Percentiles rank a stretch among this genome's conserved stretches.
These are phyloP conservation scores for Violaceomyces palustris DNA, from an alignment of 1,284 basidiomycete genomes.

Conservation along the genomic window DNA sequence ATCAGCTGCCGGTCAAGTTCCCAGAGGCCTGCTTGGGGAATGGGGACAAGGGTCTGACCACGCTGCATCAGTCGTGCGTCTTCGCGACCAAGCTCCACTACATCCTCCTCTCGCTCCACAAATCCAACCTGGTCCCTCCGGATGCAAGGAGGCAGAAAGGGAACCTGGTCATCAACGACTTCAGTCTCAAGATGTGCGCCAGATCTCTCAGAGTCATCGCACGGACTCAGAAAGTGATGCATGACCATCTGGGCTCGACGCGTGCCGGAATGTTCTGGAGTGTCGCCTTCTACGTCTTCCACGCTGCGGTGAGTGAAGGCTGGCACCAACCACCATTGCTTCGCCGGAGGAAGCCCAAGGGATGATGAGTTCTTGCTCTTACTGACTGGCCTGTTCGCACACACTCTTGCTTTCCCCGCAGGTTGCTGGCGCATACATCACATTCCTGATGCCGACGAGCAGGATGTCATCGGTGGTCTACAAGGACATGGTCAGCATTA, in stretches of 20 bases:
- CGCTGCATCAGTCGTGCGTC: conserved; percentile 20
- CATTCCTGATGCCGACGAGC: conserved; percentile 19
- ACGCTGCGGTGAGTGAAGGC: too few species aligned
- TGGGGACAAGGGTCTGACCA: conserved; percentile 25
- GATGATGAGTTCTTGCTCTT: too few species aligned
- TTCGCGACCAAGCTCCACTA: conserved; percentile 23
- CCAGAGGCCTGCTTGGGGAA: too few species aligned
- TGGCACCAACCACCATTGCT: too few species aligned
- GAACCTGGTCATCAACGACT: conserved; percentile 3
- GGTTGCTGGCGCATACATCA: conserved; percentile 22
- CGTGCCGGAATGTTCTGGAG: conserved; percentile 28
- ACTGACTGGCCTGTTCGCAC: too few species aligned
- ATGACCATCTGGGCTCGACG: conserved; percentile 10
- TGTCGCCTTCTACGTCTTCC: conserved; percentile 24
- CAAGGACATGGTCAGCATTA: conserved; percentile 17
- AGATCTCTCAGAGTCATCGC: conserved; percentile 18
- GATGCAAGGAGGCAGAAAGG: neutral
- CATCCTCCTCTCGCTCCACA: conserved; percentile 12
- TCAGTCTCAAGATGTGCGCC: conserved; percentile 17
- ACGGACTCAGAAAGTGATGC: conserved; percentile 19
- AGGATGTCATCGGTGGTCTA: conserved; percentile 14
- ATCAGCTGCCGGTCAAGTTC: too few species aligned
- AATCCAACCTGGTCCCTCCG: conserved; percentile 11
- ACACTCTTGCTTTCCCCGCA: too few species aligned
- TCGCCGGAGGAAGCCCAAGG: too few species aligned